phyloP scores from a whole-genome alignment of 306 rosid species.

The Lablab purpureus region DNA sequence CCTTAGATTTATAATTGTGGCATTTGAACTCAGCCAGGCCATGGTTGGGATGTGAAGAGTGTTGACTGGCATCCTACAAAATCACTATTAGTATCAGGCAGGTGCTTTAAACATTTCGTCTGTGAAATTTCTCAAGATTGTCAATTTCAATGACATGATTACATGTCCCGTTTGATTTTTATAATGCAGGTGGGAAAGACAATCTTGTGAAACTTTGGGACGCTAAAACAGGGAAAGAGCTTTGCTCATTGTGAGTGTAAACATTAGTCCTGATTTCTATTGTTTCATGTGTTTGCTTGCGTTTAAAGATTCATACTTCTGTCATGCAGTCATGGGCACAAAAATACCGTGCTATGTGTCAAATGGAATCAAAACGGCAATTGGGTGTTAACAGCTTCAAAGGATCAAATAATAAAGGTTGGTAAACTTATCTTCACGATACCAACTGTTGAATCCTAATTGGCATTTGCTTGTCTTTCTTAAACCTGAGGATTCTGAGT shows the following conservation, averaged over 20 bases:
- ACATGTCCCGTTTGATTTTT: constrained; percentile 44
- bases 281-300: constrained; percentile 12
- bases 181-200: constrained; percentile 87
- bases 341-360: constrained; percentile 84
- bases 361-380: constrained; percentile 97
- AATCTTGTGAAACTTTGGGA: constrained; percentile 98
- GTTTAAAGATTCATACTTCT: constrained; percentile 40
- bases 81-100: constrained; percentile 86
- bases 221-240: constrained; percentile 89
- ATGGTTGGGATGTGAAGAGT: constrained; percentile 99
- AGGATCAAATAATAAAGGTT: constrained; percentile 93
- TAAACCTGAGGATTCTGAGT: constrained; percentile 37
- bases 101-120: constrained; percentile 53
- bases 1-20: constrained; percentile 43
- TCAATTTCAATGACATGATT: constrained; percentile 33
- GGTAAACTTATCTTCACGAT: constrained; percentile 33
- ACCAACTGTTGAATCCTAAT: constrained; percentile 1
- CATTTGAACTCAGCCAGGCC: constrained; percentile 99
- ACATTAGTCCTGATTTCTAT: constrained; percentile 37
- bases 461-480: background rate
- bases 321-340: constrained; percentile 92
- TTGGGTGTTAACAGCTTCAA: constrained; percentile 89
- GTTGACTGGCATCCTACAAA: constrained; percentile 99
- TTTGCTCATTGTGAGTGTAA: constrained; percentile 86
- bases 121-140: constrained; percentile 38